Evolutionary conservation across 78 protist species (phyloP).

Genomic region (Salpingoeca rosetta): DNA sequence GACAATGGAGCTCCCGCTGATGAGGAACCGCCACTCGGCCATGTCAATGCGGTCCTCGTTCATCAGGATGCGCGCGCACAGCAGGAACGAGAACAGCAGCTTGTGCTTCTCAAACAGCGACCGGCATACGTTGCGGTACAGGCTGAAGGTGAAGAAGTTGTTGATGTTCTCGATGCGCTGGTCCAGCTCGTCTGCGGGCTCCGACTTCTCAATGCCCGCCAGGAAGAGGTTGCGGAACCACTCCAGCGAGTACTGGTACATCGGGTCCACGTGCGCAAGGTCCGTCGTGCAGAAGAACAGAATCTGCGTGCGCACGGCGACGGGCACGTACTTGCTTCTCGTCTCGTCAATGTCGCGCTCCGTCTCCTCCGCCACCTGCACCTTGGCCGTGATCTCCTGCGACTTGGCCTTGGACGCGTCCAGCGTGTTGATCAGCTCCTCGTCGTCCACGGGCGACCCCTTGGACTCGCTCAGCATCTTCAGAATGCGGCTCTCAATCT

Average conservation of each 20-base stretch:
- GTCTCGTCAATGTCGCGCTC: constrained; percentile 62
- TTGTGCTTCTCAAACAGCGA: constrained; percentile 81
- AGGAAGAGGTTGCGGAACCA: constrained; percentile 70
- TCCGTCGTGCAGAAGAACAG: constrained; percentile 78
- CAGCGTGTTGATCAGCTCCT: constrained; percentile 70
- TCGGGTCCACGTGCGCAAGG: constrained; percentile 70
- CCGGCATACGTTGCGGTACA: constrained; percentile 58
- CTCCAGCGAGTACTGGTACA: constrained; percentile 85
- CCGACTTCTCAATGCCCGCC: constrained; percentile 20
- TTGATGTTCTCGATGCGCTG: constrained; percentile 52
- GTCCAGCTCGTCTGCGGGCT: constrained; percentile 16
- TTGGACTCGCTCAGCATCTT: constrained; percentile 33
- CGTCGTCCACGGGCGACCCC: constrained; percentile 71
- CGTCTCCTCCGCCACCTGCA: constrained; percentile 54
- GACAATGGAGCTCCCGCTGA: constrained; percentile 33
- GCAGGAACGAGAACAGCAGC: constrained; percentile 77
- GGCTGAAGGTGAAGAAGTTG: constrained; percentile 42
- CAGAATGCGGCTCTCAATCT: constrained; percentile 67
- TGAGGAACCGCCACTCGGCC: constrained; percentile 56
- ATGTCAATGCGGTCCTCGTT: constrained; percentile 13
- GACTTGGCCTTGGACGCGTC: constrained; percentile 55
- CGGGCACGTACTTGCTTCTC: constrained; percentile 49
- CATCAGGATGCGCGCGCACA: constrained; percentile 52
- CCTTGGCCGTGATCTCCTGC: constrained; percentile 41
- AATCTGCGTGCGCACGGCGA: constrained; percentile 40